phyloP scores from a whole-genome alignment of 1,139 yeast genomes.

The Candida pseudocylindracea region DNA sequence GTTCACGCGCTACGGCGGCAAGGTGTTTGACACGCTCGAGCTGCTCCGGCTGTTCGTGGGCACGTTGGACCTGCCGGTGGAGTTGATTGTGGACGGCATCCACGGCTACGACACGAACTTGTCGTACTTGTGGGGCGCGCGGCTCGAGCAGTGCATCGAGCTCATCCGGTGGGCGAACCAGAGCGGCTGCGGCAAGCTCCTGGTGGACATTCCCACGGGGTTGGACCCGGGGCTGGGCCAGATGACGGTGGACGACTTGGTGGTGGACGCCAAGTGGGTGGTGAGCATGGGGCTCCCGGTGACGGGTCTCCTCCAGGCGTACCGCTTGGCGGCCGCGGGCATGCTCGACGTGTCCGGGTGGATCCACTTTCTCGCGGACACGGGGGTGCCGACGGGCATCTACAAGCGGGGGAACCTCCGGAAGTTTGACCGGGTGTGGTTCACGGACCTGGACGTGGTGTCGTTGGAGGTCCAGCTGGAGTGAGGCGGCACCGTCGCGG shows the following conservation, averaged over 20 bases:
- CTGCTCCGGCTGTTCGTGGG: conserved; percentile 11
- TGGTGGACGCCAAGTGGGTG: conserved; percentile 23
- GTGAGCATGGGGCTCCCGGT: conserved; percentile 60
- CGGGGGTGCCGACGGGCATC: conserved; percentile 42
- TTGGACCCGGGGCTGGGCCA: conserved; percentile 65
- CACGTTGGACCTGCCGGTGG: conserved; percentile 48
- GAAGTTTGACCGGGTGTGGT: conserved; percentile 22
- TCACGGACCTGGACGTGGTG: too few relatives aligned
- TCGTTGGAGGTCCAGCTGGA: too few relatives aligned
- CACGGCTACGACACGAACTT: conserved; percentile 66
- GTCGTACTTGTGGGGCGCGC: conserved; percentile 16
- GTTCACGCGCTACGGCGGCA: conserved; percentile 25
- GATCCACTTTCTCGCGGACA: conserved; percentile 41
- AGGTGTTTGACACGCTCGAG: conserved; percentile 14
- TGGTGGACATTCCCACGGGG: conserved; percentile 71
- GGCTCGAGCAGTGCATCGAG: conserved; percentile 12
- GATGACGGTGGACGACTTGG: conserved; percentile 12
- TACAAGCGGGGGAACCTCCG: conserved; percentile 18
- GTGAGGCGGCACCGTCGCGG: too few relatives aligned
- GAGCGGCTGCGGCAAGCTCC: conserved; percentile 25
- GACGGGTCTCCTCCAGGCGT: conserved; percentile 40
- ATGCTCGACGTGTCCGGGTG: conserved; percentile 11
- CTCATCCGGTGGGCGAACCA: conserved; percentile 51
- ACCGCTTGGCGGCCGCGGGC: conserved; percentile 21
- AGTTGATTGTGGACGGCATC: conserved; percentile 57